Conservation (phyloP, 2,329 filamentous ascomycete species). For the Didymella sp. region DNA sequence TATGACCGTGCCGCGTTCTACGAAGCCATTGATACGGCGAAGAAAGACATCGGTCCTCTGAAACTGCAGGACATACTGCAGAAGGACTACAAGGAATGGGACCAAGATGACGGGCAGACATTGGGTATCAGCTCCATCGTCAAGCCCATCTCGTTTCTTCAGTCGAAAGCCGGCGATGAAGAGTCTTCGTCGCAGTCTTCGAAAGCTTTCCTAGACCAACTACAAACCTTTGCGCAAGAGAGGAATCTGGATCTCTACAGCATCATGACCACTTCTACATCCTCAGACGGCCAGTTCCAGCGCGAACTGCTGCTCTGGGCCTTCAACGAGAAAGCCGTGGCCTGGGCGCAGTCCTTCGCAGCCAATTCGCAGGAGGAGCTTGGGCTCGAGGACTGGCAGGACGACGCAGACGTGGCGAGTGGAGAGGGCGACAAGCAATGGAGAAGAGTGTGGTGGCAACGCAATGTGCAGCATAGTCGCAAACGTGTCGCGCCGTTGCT, state of each 20-base stretch:
- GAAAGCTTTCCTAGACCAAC: conserved; percentile 56
- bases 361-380: conserved; percentile 57
- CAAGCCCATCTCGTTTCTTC: conserved; percentile 67
- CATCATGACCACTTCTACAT: conserved; percentile 72
- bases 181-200: conserved; percentile 27
- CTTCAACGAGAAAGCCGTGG: conserved; percentile 57
- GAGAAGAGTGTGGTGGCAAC: conserved; percentile 72
- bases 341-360: conserved; percentile 64
- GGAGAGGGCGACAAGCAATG: conserved; percentile 50
- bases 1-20: conserved; percentile 67
- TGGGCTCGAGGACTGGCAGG: conserved; percentile 63
- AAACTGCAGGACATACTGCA: conserved; percentile 71
- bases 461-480: conserved; percentile 63
- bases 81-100: conserved; percentile 88
- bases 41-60: conserved; percentile 70
- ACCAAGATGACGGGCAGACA: conserved; percentile 51
- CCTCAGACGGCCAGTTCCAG: conserved; percentile 62
- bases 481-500: conserved; percentile 69
- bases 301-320: conserved; percentile 75
- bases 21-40: conserved; percentile 66
- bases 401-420: conserved; percentile 54
- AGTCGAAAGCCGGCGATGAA: conserved; percentile 59
- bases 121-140: conserved; percentile 74
- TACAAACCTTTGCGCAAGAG: conserved; percentile 64
- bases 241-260: conserved; percentile 66